Conservation (phyloP, 768 basidiomycete genomes). For the Suillus clintonianus region DNA sequence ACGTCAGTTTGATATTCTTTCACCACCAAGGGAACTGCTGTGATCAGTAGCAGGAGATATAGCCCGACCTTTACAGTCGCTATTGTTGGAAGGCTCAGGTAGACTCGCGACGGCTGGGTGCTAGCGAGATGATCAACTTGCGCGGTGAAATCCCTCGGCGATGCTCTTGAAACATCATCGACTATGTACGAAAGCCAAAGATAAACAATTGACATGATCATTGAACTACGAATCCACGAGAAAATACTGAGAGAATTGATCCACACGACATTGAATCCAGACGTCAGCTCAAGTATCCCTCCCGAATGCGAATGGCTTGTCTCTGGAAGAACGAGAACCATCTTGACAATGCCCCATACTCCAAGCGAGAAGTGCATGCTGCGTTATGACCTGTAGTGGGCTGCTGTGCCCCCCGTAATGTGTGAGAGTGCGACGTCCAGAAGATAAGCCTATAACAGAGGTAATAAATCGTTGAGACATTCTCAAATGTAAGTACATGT, state of each 20-base stretch:
- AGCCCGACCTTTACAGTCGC: no score
- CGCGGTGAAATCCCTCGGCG: no score
- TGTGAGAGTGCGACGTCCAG: not conserved
- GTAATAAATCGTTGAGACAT: slow-evolving; percentile 27
- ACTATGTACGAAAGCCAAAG: no score
- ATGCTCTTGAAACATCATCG: no score
- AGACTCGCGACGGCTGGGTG: no score
- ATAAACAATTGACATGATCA: no score
- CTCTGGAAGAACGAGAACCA: slow-evolving; percentile 54
- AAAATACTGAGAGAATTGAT: slow-evolving; percentile 58
- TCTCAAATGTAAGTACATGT: slow-evolving; percentile 20
- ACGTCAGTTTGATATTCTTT: no score
- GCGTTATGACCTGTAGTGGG: slow-evolving; percentile 60
- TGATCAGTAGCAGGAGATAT: no score
- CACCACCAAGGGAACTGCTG: no score
- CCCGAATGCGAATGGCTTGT: slow-evolving; percentile 53
- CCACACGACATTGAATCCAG: slow-evolving; percentile 27
- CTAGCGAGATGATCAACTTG: no score
- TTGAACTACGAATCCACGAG: no score
- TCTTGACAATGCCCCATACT: slow-evolving; percentile 37
- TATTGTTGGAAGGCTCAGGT: no score
- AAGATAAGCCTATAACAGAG: not conserved
- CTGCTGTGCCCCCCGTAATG: not conserved
- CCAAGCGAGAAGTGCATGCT: slow-evolving; percentile 48
- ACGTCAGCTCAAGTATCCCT: not conserved